These are phyloP conservation scores for Barbatosphaeria neglecta DNA, from an alignment of 495 filamentous ascomycete genomes.

Conservation along the genomic window DNA sequence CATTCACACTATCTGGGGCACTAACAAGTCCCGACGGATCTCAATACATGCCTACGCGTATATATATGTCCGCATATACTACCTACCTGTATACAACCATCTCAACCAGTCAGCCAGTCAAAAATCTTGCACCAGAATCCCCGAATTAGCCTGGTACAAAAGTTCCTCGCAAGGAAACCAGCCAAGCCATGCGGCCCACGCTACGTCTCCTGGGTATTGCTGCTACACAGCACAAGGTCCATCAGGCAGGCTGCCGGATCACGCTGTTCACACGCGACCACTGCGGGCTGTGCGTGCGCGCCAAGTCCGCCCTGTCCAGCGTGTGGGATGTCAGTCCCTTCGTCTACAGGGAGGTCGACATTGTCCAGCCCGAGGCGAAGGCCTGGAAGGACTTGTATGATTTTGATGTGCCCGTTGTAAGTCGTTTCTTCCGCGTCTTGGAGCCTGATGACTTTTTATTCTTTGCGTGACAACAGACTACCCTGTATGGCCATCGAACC, in stretches of 20 bases:
- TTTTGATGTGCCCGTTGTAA: conserved; percentile 78
- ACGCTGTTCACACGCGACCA: conserved; percentile 73
- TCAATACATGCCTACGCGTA: no score
- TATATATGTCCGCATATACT: no score
- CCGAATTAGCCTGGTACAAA: no score
- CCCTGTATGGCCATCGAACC: no score
- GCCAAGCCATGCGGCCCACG: neutral
- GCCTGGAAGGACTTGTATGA: conserved; percentile 75
- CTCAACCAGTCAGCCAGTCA: no score
- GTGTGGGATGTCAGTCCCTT: conserved; percentile 60
- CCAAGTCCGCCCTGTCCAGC: conserved; percentile 57
- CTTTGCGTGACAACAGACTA: no score
- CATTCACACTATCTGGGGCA: no score
- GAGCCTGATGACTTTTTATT: no score
- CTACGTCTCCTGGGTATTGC: neutral
- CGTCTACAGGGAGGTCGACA: conserved; percentile 67
- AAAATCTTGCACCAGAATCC: no score
- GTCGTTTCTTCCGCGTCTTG: conserved; percentile 4
- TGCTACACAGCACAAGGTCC: no score
- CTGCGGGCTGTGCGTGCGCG: conserved; percentile 70
- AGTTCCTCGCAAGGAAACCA: neutral
- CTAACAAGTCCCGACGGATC: no score
- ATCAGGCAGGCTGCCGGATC: conserved; percentile 49
- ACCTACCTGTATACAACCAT: no score
- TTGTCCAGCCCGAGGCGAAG: conserved; percentile 53